Percentiles rank a stretch among this genome's conserved stretches.
These are phyloP conservation scores for Cystobasidiaceae sp. DNA, from an alignment of 1,284 basidiomycete genomes.

Conservation along the genomic window DNA sequence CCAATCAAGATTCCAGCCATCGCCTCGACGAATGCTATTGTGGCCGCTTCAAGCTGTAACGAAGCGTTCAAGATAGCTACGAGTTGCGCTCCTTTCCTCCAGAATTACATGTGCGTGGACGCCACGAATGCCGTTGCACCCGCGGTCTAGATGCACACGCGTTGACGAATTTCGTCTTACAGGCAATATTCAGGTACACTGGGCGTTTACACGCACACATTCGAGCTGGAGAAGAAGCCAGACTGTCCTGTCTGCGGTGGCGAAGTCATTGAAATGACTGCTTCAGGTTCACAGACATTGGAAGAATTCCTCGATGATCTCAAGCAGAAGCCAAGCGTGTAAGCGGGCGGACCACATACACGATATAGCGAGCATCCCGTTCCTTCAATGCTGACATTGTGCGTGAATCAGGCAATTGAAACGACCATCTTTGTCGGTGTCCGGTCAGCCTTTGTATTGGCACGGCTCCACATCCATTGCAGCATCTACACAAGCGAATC, in stretches of 20 bases:
- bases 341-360: slow-evolving; percentile 44
- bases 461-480: slow-evolving; percentile 88
- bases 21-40: slow-evolving; percentile 92
- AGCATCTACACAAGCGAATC: slow-evolving; percentile 76
- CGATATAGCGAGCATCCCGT: background rate
- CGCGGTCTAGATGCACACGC: no score
- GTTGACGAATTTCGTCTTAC: no score
- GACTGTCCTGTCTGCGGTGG: slow-evolving; percentile 98
- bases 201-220: slow-evolving; percentile 94
- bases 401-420: slow-evolving; percentile 73
- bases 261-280: slow-evolving; percentile 65
- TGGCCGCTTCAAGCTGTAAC: slow-evolving; percentile 95
- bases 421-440: slow-evolving; percentile 73
- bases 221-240: slow-evolving; percentile 83
- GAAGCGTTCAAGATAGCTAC: slow-evolving; percentile 99
- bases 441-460: slow-evolving; percentile 70
- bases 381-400: background rate
- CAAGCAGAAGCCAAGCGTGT: slow-evolving; percentile 80
- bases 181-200: slow-evolving; percentile 76
- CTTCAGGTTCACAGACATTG: slow-evolving; percentile 67
- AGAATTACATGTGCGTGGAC: slow-evolving; percentile 76
- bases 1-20: slow-evolving; percentile 56
- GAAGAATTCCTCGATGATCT: slow-evolving; percentile 79
- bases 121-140: background rate
- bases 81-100: slow-evolving; percentile 82